Conservation (phyloP, 805 yeast genomes). For the Candida pini region DNA sequence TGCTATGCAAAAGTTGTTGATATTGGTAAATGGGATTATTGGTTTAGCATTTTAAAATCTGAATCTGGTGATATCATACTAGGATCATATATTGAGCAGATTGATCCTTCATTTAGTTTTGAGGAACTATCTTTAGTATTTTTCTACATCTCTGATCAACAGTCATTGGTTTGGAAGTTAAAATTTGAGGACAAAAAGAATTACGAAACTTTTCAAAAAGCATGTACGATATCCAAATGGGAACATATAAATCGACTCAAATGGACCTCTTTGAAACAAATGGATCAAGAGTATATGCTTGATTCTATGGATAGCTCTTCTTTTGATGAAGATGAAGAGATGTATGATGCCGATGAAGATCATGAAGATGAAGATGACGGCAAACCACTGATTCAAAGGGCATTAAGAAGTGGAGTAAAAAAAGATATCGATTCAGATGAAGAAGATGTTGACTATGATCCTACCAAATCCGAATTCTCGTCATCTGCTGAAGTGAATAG, state of each 20-base stretch:
- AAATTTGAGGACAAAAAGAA: conserved; percentile 39
- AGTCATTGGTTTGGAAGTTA: conserved; percentile 57
- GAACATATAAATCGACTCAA: conserved; percentile 47
- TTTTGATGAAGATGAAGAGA: conserved; percentile 29
- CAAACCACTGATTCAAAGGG: background rate
- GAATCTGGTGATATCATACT: conserved; percentile 25
- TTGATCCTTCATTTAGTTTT: conserved; percentile 64
- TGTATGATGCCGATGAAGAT: conserved; percentile 20
- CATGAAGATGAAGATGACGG: conserved; percentile 26
- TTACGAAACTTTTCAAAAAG: conserved; percentile 47
- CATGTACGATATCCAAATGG: conserved; percentile 52
- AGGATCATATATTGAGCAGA: conserved; percentile 39
- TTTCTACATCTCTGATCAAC: conserved; percentile 41
- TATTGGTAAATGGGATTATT: conserved; percentile 45
- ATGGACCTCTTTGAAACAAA: conserved; percentile 39
- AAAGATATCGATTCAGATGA: conserved; percentile 21
- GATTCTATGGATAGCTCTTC: conserved; percentile 44
- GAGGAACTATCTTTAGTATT: conserved; percentile 57
- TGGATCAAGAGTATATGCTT: conserved; percentile 51
- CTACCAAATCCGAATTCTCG: conserved; percentile 17
- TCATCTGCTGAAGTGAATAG: conserved; percentile 38
- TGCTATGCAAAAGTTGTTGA: conserved; percentile 37
- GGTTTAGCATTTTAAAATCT: conserved; percentile 39
- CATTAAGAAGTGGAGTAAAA: background rate
- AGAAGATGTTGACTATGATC: conserved; percentile 33